Evolutionary conservation across 352 stramenopile species (phyloP), one percentile per base, ranked within the genome.

Genomic region (Phytophthora idaei): DNA sequence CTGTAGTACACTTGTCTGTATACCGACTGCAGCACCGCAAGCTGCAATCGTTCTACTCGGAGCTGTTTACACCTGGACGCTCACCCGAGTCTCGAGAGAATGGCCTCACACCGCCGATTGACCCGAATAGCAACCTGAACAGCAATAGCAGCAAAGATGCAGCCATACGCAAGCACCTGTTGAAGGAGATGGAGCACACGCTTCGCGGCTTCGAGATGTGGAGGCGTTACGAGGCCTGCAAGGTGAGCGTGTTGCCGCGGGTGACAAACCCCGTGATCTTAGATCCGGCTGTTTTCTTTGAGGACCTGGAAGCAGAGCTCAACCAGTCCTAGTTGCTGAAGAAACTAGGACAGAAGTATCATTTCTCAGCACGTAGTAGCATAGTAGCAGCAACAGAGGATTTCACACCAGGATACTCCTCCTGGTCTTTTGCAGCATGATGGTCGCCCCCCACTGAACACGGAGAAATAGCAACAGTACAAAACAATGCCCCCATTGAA

Each of bases 191-290:
- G 86, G 88, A 94, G 61, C 83, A 91, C 46, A 89, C 85, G 31
- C 69, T 96, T 61, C 88, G 86, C 25, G 88, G 88, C 7, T 96
- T 94, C 42, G 88, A 96, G 57, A 93, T 94, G 82, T 96, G 88
- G 88, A 80, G 81, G 49, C 86, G 83, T 42, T 96, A 92, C 59
- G 88, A 96, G 65, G 56, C 75, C 14, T 91, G 77, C 61, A 83
- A 81, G 12, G 71, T 90, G 41, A 74, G 70, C 17, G 88, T 96
- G 59, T 62, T 96, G 4, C 86, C 88, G n/a, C 74, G 78, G 10
- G 81, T 94, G 51, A 83, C 75, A 66, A 92, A 94, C 52, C 88
- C 88, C 2, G 77, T 81, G 29, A 84, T 90, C 15, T 75, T 88
- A 56, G 85, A 94, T 57, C 64, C 83, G 47, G 67, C 56, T 32